Base-by-base conservation (phyloP, 441 rosid genomes). In the Mallotus repandus region DNA sequence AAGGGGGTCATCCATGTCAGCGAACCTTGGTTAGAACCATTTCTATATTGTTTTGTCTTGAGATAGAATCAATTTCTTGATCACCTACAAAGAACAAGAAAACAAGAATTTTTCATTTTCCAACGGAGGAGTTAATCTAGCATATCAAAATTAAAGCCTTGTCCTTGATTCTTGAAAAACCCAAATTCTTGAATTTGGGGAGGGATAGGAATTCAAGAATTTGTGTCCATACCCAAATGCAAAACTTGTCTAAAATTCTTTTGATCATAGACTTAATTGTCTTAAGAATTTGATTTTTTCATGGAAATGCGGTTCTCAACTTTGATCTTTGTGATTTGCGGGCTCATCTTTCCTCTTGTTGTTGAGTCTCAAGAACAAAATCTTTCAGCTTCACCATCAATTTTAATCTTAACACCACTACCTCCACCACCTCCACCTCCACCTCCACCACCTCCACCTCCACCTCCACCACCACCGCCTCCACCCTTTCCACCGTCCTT, bases 301-400 rank as follows among this genome's bases (percentile, higher is more conserved):
- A 91, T 89, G 95, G 90, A 78, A 78, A 69, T 76, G 7, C 65
- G 79, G 50, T 66, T 80, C 9, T 71, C 74, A 35, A 73, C 74
- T 68, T 70, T 66, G 66, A 21, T 67, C 58, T 70, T 78, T 41
- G 19, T 81, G 58, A 63, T 80, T 63, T 48, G 87, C 6, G 80
- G 82, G 76, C 65, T 84, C 66, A 2, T 83, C 74, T 74, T 43
- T 76, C 72, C 87, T 58, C 63, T 76, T 71, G 35, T 80, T 67
- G 83, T 78, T 57, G 80, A 84, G 46, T 89, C 89, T 48, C 81
- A 84, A 67, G 16, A 83, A 16, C 83, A 66, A 57, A 50, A 77
- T 67, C 54, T 66, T 0, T 71, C 64, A 3, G 45, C 73, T 1
- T 38, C 70, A 9, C 35, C 72, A 13, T 76, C 75, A 0, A 21